Percentiles rank a stretch among this genome's conserved stretches.
Evolutionary conservation across 805 yeast genomes (phyloP).

Genomic region (Wickerhamia fluorescens): DNA sequence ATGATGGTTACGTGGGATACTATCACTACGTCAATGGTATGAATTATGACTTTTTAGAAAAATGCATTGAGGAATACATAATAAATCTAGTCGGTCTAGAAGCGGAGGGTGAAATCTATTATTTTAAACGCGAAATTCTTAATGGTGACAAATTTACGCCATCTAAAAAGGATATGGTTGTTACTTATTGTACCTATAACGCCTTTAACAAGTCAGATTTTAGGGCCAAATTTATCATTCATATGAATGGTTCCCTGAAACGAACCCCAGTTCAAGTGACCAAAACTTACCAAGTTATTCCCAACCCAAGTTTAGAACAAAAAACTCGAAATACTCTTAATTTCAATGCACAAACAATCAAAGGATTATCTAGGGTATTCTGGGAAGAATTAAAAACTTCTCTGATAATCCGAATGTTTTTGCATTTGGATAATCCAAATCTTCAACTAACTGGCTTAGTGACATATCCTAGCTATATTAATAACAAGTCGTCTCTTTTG

Average conservation of each 20-base stretch:
- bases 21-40: slow-evolving; percentile 35
- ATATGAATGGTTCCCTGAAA: slow-evolving; percentile 6
- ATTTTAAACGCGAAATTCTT: slow-evolving; percentile 9
- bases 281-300: slow-evolving; percentile 22
- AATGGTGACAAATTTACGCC: slow-evolving; percentile 2
- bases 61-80: slow-evolving; percentile 23
- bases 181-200: slow-evolving; percentile 66
- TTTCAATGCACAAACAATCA: slow-evolving; percentile 7
- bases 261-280: slow-evolving; percentile 25
- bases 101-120: slow-evolving; percentile 9
- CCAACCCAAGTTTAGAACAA: slow-evolving; percentile 4
- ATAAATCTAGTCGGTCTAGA: slow-evolving; percentile 21
- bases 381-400: slow-evolving; percentile 65
- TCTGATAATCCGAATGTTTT: slow-evolving; percentile 45
- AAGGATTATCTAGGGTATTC: slow-evolving; percentile 12
- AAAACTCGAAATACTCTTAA: slow-evolving; percentile 1
- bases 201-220: slow-evolving; percentile 68
- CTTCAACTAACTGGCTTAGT: slow-evolving; percentile 55
- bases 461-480: slow-evolving; percentile 35
- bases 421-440: slow-evolving; percentile 47
- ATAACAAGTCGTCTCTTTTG: slow-evolving; percentile 9
- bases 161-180: slow-evolving; percentile 24
- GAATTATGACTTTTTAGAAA: slow-evolving; percentile 11
- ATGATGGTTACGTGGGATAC: slow-evolving; percentile 34
- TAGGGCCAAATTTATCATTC: slow-evolving; percentile 50